Base-by-base conservation (phyloP, 179 eudicot species). In the Silene coronaria region DNA sequence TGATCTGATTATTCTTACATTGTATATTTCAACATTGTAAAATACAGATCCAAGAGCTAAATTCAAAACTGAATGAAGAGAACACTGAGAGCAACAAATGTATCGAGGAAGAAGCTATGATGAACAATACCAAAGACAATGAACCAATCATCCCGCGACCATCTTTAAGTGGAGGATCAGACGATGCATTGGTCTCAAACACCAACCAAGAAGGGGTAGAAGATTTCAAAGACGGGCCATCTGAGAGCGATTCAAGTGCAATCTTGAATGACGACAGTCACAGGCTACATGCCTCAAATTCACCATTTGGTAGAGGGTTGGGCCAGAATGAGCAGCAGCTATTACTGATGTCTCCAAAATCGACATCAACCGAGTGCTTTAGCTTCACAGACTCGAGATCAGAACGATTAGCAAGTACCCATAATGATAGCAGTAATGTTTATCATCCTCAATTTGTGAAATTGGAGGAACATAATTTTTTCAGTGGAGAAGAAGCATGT, bases 161-260 rank as follows among this genome's bases (percentile, higher is more conserved):
- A 16, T 48, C 74, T 51, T 67, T 48, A 65, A 57, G 77, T 19
- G 79, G 74, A 42, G 79, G 71, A 34, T 73, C 76, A 17, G 83
- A 86, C 2, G 83, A 79, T 46, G 83, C 70, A 22, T 79, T 75
- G 70, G 0, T 14, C 3, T 75, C 71, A 68, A 53, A 30, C 67
- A 46, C 65, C 14, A 30, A 65, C 46, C 78, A 71, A 48, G 75
- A 51, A 46, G 77, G 19, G 2, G 63, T 65, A 48, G 22, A 73
- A 5, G 88, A 89, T 38, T 76, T 88, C 79, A 88, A 84, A 80
- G 92, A 91, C 21, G 96, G 96, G 13, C 85, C 84, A 2, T 89
- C 95, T 0, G 97, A 91, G 8, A 93, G 98, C 22, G 93, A 91
- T 48, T 87, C 97, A 3, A 91, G 97, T n/a, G 95, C 93, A 5